phyloP scores from a whole-genome alignment of 2,329 filamentous ascomycete genomes.

The Ascochyta koolunga region DNA sequence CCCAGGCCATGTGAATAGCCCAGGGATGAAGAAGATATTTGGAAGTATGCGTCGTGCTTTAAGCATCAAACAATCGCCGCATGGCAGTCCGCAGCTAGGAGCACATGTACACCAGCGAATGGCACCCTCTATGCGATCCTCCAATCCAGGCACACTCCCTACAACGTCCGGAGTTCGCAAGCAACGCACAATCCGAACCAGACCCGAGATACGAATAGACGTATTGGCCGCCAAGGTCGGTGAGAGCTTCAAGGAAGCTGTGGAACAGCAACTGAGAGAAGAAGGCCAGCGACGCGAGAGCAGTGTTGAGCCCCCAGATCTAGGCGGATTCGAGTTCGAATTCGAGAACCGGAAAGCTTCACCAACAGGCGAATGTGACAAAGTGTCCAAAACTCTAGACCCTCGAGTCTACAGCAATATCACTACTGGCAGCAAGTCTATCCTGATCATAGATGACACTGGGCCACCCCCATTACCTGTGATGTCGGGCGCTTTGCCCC shows the following conservation, averaged over 20 bases:
- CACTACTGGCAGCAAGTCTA: conserved; percentile 85
- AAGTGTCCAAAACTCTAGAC: conserved; percentile 25
- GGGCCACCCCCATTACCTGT: conserved; percentile 61
- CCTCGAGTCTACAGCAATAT: conserved; percentile 61
- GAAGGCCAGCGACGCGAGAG: conserved; percentile 35
- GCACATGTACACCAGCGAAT: conserved; percentile 28
- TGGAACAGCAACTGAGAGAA: conserved; percentile 64
- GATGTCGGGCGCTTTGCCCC: conserved; percentile 59
- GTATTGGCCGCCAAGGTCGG: conserved; percentile 77
- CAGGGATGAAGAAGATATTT: conserved; percentile 84
- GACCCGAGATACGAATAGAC: conserved; percentile 72
- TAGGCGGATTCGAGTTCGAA: conserved; percentile 46
- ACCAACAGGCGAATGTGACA: conserved; percentile 16
- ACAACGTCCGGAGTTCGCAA: conserved; percentile 38
- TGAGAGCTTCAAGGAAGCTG: conserved; percentile 78
- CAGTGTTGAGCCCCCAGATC: conserved; percentile 24
- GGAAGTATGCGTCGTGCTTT: conserved; percentile 84
- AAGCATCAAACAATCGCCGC: conserved; percentile 61
- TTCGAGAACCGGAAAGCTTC: conserved; percentile 34
- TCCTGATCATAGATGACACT: conserved; percentile 80
- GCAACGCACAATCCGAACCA: conserved; percentile 36
- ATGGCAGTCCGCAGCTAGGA: conserved; percentile 32
- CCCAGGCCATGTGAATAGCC: conserved; percentile 44
- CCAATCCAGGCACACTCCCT: conserved; percentile 36
- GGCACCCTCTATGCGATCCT: conserved; percentile 33